Conservation (phyloP, 345 rosid genomes). For the Brassica napus region Da-Ae NC_063438.1:28617501-28618000, state of each 20-base stretch:
- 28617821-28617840: not conserved
- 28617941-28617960: not conserved
- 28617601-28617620: not conserved
- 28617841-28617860: not conserved
- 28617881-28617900: not conserved
- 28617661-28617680: not conserved
- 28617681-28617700: not conserved
- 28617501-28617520: not conserved
- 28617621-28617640: not conserved
- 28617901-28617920: not conserved
- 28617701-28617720: not conserved
- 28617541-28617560: not conserved
- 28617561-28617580: not conserved
- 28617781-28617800: not conserved
- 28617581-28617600: not conserved
- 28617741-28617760: not conserved
- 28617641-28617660: not conserved
- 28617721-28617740: not conserved
- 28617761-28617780: not conserved
- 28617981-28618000: too few relatives aligned
- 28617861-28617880: not conserved
- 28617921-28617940: not conserved
- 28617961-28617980: too few relatives aligned
- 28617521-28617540: not conserved
- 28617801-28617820: not conserved